A percentile compares a stretch with the other conserved stretches of the same genome.
Conservation (phyloP, 495 filamentous ascomycete species). For the Podospora tetraspora region DNA sequence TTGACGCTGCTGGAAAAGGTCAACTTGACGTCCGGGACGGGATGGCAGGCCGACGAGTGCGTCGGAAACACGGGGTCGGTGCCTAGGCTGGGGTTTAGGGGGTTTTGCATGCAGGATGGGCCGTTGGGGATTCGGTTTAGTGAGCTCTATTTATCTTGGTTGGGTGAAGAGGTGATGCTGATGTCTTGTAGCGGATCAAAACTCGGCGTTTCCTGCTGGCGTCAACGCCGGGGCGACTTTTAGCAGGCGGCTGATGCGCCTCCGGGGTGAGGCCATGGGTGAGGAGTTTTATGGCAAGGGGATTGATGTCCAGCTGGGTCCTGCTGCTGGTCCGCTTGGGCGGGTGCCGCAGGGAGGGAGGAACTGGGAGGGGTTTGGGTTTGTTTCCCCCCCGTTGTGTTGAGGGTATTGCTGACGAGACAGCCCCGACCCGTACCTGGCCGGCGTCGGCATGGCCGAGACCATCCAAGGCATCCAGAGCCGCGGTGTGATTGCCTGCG, state of each 20-base stretch:
- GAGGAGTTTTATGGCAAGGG: constrained; percentile 60
- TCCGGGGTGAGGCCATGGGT: constrained; percentile 52
- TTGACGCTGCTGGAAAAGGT: constrained; percentile 86
- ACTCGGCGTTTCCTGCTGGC: constrained; percentile 67
- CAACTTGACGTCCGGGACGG: constrained; percentile 72
- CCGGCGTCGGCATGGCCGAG: constrained; percentile 49
- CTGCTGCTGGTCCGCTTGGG: constrained; percentile 50
- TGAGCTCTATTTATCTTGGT: constrained; percentile 8
- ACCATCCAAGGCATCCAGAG: constrained; percentile 53
- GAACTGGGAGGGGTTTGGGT: constrained; percentile 59
- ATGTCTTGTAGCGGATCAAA: constrained; percentile 44
- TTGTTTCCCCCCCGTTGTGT: background rate
- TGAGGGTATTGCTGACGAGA: background rate
- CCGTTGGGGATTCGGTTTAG: constrained; percentile 44
- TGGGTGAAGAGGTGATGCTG: background rate
- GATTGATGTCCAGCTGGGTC: constrained; percentile 50
- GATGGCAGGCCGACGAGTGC: constrained; percentile 67
- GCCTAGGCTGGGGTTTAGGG: constrained; percentile 40
- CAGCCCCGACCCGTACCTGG: constrained; percentile 56
- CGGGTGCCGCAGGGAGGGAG: constrained; percentile 57
- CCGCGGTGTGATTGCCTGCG: constrained; percentile 53
- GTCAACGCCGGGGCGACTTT: constrained; percentile 72
- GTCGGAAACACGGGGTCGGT: constrained; percentile 66
- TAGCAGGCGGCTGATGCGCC: constrained; percentile 57
- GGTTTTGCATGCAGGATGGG: constrained; percentile 47